Conservation (phyloP, 768 basidiomycete genomes). For the Leucosporidium scottii region DNA sequence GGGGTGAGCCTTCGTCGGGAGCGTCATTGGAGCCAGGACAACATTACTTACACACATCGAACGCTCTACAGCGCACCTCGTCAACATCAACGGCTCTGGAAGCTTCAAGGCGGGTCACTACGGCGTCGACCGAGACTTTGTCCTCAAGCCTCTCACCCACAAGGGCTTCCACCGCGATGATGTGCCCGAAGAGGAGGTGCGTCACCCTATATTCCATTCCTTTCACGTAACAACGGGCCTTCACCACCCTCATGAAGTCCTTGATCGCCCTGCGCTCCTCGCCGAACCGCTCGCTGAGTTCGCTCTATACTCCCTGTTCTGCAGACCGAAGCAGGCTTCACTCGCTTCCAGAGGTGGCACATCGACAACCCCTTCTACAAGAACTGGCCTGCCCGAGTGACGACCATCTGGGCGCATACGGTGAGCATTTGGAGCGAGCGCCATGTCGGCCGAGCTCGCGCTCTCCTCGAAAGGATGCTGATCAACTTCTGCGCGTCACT, state of each 20-base stretch:
- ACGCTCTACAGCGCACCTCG: background rate
- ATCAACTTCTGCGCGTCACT: too few species aligned
- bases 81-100: slow-evolving; percentile 11
- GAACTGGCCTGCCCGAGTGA: background rate
- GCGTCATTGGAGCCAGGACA: too few species aligned
- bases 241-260: too few species aligned
- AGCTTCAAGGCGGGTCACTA: background rate
- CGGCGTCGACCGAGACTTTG: background rate
- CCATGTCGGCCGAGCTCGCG: too few species aligned
- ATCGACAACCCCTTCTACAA: slow-evolving; percentile 3
- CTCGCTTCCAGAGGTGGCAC: slow-evolving; percentile 3
- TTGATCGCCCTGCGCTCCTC: too few species aligned
- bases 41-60: too few species aligned
- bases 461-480: too few species aligned
- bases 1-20: too few species aligned
- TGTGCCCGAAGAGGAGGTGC: background rate
- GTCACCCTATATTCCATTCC: too few species aligned
- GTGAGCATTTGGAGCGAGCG: background rate
- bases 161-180: slow-evolving; percentile 5
- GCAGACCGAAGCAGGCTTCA: background rate
- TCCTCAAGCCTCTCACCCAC: background rate
- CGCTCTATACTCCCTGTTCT: too few species aligned
- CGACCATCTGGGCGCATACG: slow-evolving; percentile 1
- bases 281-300: too few species aligned
- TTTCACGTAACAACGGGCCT: too few species aligned